A percentile compares a stretch with the other conserved stretches of the same genome.
These are phyloP conservation scores for Moricandia moricandioides DNA, from an alignment of 345 rosid genomes.

Conservation along the genomic window DNA sequence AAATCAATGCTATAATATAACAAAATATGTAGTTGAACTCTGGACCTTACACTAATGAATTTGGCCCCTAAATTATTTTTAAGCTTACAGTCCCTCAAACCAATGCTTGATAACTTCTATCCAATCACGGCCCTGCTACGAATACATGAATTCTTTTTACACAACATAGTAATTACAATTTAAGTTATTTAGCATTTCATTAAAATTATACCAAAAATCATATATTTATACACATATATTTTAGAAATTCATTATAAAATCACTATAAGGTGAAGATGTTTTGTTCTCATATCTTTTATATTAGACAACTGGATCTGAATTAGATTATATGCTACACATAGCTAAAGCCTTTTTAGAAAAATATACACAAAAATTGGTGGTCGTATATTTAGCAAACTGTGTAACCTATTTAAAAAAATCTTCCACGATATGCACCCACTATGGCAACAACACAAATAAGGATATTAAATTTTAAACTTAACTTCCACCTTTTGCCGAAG, in stretches of 20 bases:
- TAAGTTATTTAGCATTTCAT: neutral
- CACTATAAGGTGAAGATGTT: neutral
- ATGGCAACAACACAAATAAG: neutral
- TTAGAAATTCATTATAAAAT: neutral
- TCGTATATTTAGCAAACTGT: neutral
- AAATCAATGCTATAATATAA: too few relatives aligned
- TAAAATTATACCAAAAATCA: neutral
- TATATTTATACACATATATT: neutral
- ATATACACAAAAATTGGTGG: neutral
- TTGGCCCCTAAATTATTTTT: too few relatives aligned
- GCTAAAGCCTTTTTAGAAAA: neutral
- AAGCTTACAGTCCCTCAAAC: too few relatives aligned
- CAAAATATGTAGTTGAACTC: too few relatives aligned
- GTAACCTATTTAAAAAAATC: neutral
- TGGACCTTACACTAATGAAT: too few relatives aligned
- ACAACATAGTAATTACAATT: too few relatives aligned
- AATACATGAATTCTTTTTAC: too few relatives aligned
- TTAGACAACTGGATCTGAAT: neutral
- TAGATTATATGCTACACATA: neutral
- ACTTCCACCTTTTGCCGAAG: neutral
- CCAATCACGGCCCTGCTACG: too few relatives aligned
- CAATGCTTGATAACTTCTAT: too few relatives aligned
- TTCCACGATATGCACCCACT: neutral
- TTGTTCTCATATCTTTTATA: neutral
- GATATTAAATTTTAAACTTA: too few relatives aligned